phyloP scores from a whole-genome alignment of 441 rosid species.

The Theobroma grandiflorum region DNA sequence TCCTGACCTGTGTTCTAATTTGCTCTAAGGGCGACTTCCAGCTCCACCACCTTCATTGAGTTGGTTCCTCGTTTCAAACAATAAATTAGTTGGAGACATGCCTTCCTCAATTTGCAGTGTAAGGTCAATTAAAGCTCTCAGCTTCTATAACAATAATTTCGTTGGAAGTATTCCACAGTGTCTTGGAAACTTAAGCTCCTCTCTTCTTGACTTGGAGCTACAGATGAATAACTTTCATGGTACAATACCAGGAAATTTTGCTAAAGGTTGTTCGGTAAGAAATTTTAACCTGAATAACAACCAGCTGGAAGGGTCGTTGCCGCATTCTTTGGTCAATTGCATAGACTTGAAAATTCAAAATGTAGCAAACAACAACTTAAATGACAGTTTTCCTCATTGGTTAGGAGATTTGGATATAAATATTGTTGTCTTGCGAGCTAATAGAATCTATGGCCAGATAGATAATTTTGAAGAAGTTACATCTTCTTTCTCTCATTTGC shows the following conservation, averaged over 20 bases:
- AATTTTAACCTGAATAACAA: constrained; percentile 24
- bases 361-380: constrained; percentile 24
- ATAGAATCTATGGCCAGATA: not conserved
- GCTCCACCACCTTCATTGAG: constrained; percentile 18
- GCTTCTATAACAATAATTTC: constrained; percentile 29
- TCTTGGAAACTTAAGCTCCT: constrained; percentile 22
- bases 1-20: constrained; percentile 28
- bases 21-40: constrained; percentile 22
- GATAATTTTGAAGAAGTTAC: not conserved
- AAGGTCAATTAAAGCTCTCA: constrained; percentile 23
- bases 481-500: not conserved
- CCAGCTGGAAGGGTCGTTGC: constrained; percentile 28
- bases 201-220: constrained; percentile 27
- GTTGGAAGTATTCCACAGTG: constrained; percentile 27
- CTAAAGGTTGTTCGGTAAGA: not conserved
- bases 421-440: constrained; percentile 25
- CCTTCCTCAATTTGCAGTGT: constrained; percentile 29
- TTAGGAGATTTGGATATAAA: not conserved
- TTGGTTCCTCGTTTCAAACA: not conserved
- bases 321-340: constrained; percentile 12
- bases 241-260: constrained; percentile 19
- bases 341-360: constrained; percentile 26
- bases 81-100: constrained; percentile 30
- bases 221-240: constrained; percentile 28
- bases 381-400: constrained; percentile 30